Percentiles rank a stretch among this genome's conserved stretches.
These are phyloP conservation scores for Neurospora terricola DNA, from an alignment of 495 filamentous ascomycete species.

Conservation along the genomic window DNA sequence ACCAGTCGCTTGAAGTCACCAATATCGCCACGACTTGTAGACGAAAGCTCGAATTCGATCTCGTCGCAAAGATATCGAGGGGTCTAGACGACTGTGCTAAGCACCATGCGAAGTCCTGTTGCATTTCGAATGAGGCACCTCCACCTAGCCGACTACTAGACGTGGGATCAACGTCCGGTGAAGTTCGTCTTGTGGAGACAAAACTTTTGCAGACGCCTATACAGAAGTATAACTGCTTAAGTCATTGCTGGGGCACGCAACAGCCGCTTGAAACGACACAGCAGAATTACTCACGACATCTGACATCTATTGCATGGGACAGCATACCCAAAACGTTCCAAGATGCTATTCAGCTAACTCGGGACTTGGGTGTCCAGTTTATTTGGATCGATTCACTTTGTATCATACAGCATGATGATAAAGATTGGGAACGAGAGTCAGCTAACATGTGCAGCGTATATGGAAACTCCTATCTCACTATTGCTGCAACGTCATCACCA, in stretches of 20 bases:
- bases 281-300: not conserved
- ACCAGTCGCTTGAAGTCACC: not conserved
- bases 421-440: constrained; percentile 19
- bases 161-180: not conserved
- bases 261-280: not conserved
- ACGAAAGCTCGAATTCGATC: not conserved
- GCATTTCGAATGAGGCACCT: not conserved
- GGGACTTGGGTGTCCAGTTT: constrained; percentile 14
- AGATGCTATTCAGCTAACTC: constrained; percentile 15
- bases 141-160: not conserved
- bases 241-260: constrained; percentile 4
- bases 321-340: constrained; percentile 15
- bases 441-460: constrained; percentile 18
- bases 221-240: not conserved
- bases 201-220: fast-evolving
- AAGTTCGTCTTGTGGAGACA: not conserved
- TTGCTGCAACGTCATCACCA: constrained; percentile 10
- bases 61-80: not conserved
- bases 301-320: constrained; percentile 1
- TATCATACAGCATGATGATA: constrained; percentile 14
- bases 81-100: not conserved
- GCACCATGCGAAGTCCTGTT: not conserved
- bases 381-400: constrained; percentile 30
- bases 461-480: constrained; percentile 8
- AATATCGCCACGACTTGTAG: fast-evolving